Conservation (phyloP, 345 rosid species). For the Dovyalis caffra region DNA sequence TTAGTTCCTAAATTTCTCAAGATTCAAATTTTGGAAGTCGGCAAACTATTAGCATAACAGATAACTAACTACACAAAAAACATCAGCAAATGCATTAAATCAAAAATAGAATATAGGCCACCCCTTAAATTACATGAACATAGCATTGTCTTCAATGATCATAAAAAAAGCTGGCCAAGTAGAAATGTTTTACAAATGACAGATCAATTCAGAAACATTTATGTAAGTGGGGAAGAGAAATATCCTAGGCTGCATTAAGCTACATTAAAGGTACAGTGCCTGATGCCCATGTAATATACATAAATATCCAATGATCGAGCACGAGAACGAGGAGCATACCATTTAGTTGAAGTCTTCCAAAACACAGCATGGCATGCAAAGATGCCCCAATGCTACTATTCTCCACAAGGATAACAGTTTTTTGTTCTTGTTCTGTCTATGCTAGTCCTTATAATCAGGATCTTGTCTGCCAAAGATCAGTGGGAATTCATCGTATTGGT, state of each 20-base stretch:
- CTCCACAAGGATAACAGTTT: neutral
- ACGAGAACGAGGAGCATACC: neutral
- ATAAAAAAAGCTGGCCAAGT: neutral
- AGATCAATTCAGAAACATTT: neutral
- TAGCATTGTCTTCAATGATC: neutral
- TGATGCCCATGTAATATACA: neutral
- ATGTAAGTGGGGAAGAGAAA: neutral
- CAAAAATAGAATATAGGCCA: neutral
- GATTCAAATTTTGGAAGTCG: neutral
- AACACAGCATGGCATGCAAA: neutral
- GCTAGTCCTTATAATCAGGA: slow-evolving; percentile 18
- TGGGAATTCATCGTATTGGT: slow-evolving; percentile 68
- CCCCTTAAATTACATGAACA: neutral
- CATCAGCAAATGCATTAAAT: neutral
- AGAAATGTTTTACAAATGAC: neutral
- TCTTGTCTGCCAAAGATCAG: slow-evolving; percentile 56
- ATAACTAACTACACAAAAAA: neutral
- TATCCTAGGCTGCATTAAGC: neutral
- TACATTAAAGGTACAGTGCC: neutral
- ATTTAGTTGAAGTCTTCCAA: neutral
- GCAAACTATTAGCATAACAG: neutral
- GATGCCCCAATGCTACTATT: neutral
- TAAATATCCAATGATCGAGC: neutral
- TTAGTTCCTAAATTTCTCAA: neutral
- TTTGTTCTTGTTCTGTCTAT: neutral